Evolutionary conservation across 306 rosid species (phyloP).

Genomic region (Arachis stenosperma): DNA sequence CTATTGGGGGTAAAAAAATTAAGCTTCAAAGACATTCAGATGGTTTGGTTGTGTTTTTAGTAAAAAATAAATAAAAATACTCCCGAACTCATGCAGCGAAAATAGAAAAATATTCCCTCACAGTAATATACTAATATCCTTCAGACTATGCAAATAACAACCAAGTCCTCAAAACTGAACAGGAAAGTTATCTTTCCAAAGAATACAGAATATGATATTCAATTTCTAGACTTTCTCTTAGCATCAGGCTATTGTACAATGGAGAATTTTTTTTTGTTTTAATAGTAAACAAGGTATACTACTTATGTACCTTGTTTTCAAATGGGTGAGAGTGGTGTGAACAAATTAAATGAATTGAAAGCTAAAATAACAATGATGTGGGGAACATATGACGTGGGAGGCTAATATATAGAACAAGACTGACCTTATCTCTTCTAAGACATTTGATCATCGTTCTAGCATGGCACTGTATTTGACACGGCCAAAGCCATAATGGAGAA

Average conservation of each 20-base stretch:
- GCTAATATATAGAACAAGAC: conserved; percentile 24
- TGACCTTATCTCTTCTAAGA: conserved; percentile 40
- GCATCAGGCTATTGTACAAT: conserved; percentile 49
- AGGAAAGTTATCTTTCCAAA: conserved; percentile 36
- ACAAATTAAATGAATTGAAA: conserved; percentile 68
- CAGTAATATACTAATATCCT: not conserved
- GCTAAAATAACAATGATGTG: conserved; percentile 55
- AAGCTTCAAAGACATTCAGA: too few species aligned
- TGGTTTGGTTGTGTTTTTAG: too few species aligned
- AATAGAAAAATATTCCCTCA: too few species aligned
- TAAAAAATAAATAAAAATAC: too few species aligned
- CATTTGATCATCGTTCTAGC: conserved; percentile 40
- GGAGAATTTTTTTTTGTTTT: conserved; percentile 28
- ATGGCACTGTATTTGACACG: conserved; percentile 41
- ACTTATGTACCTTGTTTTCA: conserved; percentile 51
- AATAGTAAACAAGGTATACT: conserved; percentile 56
- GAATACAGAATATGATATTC: conserved; percentile 48
- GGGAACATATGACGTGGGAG: conserved; percentile 36
- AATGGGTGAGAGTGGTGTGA: conserved; percentile 53
- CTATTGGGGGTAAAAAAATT: too few species aligned
- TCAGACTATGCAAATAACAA: not conserved
- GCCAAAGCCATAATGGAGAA: conserved; percentile 34
- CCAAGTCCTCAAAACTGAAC: conserved; percentile 34
- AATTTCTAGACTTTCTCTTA: conserved; percentile 43
- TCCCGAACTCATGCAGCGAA: too few species aligned